Evolutionary conservation across 2,329 filamentous ascomycete species (phyloP).

Genomic region (Eutypa lata): DNA sequence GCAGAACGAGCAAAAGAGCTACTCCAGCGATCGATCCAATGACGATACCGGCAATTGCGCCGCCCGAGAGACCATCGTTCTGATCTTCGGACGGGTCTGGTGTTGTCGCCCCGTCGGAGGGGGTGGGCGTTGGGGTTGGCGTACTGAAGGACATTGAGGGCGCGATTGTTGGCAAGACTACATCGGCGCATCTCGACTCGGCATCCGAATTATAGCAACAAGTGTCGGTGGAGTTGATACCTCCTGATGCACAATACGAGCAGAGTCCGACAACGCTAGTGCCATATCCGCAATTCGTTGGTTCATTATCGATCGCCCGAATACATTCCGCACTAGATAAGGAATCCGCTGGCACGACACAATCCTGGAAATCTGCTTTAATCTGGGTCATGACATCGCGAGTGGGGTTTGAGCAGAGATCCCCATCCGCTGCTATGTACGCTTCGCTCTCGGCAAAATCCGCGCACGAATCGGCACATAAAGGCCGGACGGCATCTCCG

Average conservation of each 20-base stretch:
- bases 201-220: conserved; percentile 85
- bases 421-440: conserved; percentile 70
- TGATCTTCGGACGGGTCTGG: conserved; percentile 23
- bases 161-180: conserved; percentile 74
- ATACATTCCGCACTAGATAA: conserved; percentile 73
- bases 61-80: conserved; percentile 62
- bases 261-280: conserved; percentile 74
- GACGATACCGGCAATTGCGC: conserved; percentile 86
- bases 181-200: conserved; percentile 67
- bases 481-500: conserved; percentile 61
- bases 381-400: conserved; percentile 71
- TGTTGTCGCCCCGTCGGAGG: conserved; percentile 30
- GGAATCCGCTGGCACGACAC: conserved; percentile 76
- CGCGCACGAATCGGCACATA: conserved; percentile 89
- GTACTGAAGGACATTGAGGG: conserved; percentile 64
- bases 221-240: conserved; percentile 88
- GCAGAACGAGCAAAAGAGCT: conserved; percentile 63
- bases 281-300: conserved; percentile 80
- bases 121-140: conserved; percentile 41
- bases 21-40: conserved; percentile 74
- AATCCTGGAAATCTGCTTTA: conserved; percentile 87
- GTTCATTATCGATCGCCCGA: conserved; percentile 74
- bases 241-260: conserved; percentile 78
- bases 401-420: conserved; percentile 67
- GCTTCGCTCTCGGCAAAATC: conserved; percentile 87